Conservation (phyloP, 768 basidiomycete genomes). For the Suillus placidus region DNA sequence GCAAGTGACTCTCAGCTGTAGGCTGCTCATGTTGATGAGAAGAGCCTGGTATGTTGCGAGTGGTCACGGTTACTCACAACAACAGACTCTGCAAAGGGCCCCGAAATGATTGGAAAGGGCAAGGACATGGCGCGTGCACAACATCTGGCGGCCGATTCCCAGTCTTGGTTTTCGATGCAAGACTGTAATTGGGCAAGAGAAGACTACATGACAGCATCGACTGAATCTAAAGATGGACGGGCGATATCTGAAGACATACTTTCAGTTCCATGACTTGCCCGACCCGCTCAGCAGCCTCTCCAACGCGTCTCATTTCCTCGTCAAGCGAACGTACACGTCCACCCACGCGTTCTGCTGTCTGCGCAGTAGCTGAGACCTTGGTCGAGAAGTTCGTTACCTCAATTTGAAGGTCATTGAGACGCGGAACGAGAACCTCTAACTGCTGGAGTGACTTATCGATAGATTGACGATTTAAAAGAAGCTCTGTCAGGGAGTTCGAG, state of each 20-base stretch:
- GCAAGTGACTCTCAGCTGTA: conserved; percentile 82
- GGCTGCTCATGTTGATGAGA: conserved; percentile 55
- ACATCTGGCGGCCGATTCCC: conserved; percentile 93
- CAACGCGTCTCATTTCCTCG: conserved; percentile 89
- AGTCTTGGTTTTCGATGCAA: conserved; percentile 81
- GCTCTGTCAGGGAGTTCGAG: conserved; percentile 68
- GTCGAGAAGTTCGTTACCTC: conserved; percentile 58
- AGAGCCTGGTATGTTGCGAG: not conserved
- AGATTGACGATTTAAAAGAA: conserved; percentile 70
- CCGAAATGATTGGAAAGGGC: conserved; percentile 74
- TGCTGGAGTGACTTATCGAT: conserved; percentile 63
- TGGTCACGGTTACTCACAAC: conserved; percentile 68
- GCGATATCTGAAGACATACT: conserved; percentile 45
- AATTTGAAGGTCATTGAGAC: conserved; percentile 59
- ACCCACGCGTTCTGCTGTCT: conserved; percentile 88
- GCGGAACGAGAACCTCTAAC: conserved; percentile 60
- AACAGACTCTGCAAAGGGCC: conserved; percentile 82
- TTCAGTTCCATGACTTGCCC: conserved; percentile 95
- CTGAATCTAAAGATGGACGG: conserved; percentile 34
- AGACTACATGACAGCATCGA: conserved; percentile 48
- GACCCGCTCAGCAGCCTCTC: conserved; percentile 89
- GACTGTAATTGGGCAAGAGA: conserved; percentile 60
- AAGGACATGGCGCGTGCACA: conserved; percentile 91
- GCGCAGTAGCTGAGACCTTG: conserved; percentile 71
- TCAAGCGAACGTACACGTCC: conserved; percentile 87